Conservation (phyloP, 345 rosid genomes). For the Lumnitzera littorea region DNA sequence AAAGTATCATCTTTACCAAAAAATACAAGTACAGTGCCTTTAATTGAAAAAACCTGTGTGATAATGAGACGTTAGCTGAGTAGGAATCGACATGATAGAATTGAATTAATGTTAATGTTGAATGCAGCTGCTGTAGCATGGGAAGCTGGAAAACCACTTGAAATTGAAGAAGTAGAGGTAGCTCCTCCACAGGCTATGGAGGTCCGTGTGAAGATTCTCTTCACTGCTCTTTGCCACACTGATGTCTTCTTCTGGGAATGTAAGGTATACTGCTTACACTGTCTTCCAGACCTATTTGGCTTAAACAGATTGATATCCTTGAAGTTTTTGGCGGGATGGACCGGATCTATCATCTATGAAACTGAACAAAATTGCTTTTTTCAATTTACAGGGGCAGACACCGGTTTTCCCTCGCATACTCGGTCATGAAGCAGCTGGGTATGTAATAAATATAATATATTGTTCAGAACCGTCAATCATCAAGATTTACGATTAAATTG, state of each 20-base stretch:
- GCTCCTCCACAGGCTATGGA: slow-evolving; percentile 43
- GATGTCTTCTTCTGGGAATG: slow-evolving; percentile 51
- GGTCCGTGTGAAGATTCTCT: slow-evolving; percentile 33
- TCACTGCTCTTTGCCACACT: slow-evolving; percentile 37
- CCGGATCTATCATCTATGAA: neutral
- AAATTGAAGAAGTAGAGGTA: slow-evolving; percentile 44
- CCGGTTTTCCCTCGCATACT: slow-evolving; percentile 32
- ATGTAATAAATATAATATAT: neutral
- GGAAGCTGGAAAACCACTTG: slow-evolving; percentile 54
- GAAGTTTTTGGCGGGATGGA: neutral
- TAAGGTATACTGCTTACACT: slow-evolving; percentile 17
- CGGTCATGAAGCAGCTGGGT: slow-evolving; percentile 42
- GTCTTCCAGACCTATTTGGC: neutral
- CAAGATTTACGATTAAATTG: neutral
- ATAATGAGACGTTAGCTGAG: neutral
- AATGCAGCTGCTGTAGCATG: slow-evolving; percentile 43
- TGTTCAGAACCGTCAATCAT: neutral
- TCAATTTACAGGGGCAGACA: slow-evolving; percentile 24
- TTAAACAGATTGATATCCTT: neutral
- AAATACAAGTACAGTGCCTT: neutral
- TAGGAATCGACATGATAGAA: neutral
- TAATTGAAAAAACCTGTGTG: neutral
- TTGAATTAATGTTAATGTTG: neutral
- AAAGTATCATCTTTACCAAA: too few relatives aligned
- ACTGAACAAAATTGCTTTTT: neutral